Evolutionary conservation across 176 grass and related monocot genomes (phyloP).

Genomic region (Aegilops speltoides): DNA sequence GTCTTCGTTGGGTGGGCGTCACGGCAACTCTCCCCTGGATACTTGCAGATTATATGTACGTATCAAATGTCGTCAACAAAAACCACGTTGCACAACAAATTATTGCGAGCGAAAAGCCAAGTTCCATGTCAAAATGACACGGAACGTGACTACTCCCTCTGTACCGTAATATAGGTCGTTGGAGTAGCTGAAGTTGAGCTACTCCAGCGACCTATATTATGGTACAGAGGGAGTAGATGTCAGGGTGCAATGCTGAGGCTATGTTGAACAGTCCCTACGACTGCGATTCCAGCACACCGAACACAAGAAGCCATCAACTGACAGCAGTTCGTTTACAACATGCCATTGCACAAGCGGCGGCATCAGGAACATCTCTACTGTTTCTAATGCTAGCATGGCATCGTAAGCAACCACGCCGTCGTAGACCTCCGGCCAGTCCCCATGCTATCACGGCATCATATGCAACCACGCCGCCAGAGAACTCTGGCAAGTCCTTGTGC

Average conservation of each 20-base stretch:
- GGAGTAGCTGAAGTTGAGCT: no score
- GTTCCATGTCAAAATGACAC: neutral
- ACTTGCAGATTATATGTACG: no score
- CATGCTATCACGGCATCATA: neutral
- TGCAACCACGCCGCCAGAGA: neutral
- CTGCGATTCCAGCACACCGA: neutral
- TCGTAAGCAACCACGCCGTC: neutral
- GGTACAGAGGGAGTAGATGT: no score
- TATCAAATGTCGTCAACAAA: no score
- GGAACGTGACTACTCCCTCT: no score
- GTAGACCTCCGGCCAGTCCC: constrained; percentile 25
- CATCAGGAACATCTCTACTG: no score
- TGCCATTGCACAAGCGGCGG: neutral
- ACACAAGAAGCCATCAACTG: neutral
- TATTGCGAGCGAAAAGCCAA: neutral
- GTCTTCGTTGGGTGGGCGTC: no score
- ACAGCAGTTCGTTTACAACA: neutral
- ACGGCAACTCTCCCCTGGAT: no score
- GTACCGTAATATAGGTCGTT: no score
- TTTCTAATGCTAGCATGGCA: neutral
- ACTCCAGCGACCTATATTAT: no score
- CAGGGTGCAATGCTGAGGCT: neutral
- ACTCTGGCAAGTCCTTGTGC: constrained; percentile 26
- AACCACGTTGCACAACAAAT: neutral
- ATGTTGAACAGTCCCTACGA: neutral